Percentiles rank a stretch among this genome's conserved stretches.
phyloP scores from a whole-genome alignment of 2,329 filamentous ascomycete species.

The Pseudogymnoascus sp. region DNA sequence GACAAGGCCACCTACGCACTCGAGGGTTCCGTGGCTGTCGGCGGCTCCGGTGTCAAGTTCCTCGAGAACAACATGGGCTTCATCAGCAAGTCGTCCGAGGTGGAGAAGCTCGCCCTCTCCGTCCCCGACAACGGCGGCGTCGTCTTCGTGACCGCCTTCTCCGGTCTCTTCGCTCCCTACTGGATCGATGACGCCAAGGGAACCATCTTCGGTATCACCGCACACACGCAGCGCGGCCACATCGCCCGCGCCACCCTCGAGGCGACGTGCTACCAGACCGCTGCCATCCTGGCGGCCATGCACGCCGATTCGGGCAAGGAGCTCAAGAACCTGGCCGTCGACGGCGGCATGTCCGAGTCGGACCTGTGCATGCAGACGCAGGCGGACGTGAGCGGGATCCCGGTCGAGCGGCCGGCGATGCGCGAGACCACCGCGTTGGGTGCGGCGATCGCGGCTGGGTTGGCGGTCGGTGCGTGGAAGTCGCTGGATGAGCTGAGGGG shows the following conservation, averaged over 20 bases:
- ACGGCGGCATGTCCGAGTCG: constrained; percentile 66
- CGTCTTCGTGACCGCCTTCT: constrained; percentile 64
- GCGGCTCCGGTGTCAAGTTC: constrained; percentile 73
- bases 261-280: constrained; percentile 66
- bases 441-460: too few relatives aligned
- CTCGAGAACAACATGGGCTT: constrained; percentile 55
- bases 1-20: constrained; percentile 62
- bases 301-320: constrained; percentile 60
- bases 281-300: constrained; percentile 66
- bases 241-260: constrained; percentile 65
- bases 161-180: constrained; percentile 64
- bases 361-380: constrained; percentile 68
- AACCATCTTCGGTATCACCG: constrained; percentile 62
- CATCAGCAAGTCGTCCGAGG: too few relatives aligned
- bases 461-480: too few relatives aligned
- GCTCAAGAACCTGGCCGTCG: constrained; percentile 55
- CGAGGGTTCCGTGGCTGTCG: constrained; percentile 77
- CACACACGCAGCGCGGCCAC: constrained; percentile 61
- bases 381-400: too few relatives aligned
- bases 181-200: constrained; percentile 70
- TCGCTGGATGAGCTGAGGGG: too few relatives aligned
- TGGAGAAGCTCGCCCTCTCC: too few relatives aligned
- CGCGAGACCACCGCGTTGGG: too few relatives aligned
- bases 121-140: constrained; percentile 61
- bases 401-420: too few relatives aligned